Conservation (phyloP, 805 yeast species). For the Wickerhamomyces ciferrii region DNA sequence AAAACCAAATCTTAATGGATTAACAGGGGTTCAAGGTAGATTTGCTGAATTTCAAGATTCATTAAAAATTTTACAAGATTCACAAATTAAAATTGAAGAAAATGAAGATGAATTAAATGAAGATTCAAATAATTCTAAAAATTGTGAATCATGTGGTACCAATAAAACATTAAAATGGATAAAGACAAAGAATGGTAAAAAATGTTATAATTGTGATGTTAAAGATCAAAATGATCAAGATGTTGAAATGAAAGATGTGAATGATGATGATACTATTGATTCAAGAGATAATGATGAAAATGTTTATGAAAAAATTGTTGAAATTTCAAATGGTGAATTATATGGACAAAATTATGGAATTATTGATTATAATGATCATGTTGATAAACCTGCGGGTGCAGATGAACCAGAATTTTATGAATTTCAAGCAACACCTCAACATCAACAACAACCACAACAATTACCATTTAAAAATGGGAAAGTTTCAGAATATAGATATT, state of each 20-base stretch:
- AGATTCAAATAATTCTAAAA: not conserved
- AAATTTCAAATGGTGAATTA: constrained; percentile 1
- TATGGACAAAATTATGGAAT: not conserved
- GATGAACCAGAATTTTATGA: not conserved
- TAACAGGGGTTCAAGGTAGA: constrained; percentile 32
- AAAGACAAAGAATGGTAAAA: not conserved
- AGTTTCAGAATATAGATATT: not conserved
- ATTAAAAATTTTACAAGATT: not conserved
- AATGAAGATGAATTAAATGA: not conserved
- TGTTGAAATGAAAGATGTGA: constrained; percentile 1
- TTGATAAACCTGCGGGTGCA: not conserved
- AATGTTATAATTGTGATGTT: constrained; percentile 12
- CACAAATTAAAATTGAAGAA: not conserved
- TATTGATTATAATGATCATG: not conserved
- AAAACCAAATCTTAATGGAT: constrained; percentile 7
- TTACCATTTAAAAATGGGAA: not conserved
- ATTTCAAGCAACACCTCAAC: not conserved
- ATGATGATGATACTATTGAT: not conserved
- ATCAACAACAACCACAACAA: constrained; percentile 5
- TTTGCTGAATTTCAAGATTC: constrained; percentile 28
- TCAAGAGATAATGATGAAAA: not conserved
- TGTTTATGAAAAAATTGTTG: not conserved
- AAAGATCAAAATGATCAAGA: not conserved
- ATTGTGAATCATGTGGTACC: constrained; percentile 1
- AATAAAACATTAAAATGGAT: constrained; percentile 13